Evolutionary conservation across 257 asterid species (phyloP).

Genomic region (Solanum gandarillasii): DNA sequence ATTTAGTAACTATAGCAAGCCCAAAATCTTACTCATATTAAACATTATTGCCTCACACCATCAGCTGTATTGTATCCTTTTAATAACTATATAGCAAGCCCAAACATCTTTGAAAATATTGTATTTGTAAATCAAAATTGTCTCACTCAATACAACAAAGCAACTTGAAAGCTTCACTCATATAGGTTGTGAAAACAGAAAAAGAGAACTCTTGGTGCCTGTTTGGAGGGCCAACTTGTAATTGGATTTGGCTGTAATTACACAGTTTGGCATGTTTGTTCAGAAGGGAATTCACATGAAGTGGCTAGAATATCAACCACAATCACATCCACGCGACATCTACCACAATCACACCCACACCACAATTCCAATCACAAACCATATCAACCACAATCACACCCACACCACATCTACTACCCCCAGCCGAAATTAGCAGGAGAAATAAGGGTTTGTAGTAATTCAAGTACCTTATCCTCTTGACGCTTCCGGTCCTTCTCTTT

Average conservation of each 20-base stretch:
- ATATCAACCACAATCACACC: background rate
- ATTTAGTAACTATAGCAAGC: background rate
- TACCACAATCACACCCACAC: background rate
- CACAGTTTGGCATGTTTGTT: background rate
- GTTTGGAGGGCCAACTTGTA: background rate
- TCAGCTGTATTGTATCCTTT: background rate
- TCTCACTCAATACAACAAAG: background rate
- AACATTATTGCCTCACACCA: background rate
- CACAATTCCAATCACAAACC: background rate
- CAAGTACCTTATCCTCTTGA: constrained; percentile 71
- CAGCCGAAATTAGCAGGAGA: background rate
- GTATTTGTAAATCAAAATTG: background rate
- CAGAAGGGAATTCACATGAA: background rate
- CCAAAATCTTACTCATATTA: background rate
- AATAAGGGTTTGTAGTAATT: background rate
- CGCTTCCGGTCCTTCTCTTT: constrained; percentile 79
- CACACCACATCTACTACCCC: background rate
- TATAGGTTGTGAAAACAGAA: background rate
- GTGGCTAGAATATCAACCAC: background rate
- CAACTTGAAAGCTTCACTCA: background rate
- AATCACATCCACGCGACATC: background rate
- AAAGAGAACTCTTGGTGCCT: background rate
- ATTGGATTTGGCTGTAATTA: background rate
- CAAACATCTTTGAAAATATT: background rate
- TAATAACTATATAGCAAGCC: background rate